Evolutionary conservation across 1,139 yeast species (phyloP).

Genomic region (Zygotorulaspora mrakii): DNA sequence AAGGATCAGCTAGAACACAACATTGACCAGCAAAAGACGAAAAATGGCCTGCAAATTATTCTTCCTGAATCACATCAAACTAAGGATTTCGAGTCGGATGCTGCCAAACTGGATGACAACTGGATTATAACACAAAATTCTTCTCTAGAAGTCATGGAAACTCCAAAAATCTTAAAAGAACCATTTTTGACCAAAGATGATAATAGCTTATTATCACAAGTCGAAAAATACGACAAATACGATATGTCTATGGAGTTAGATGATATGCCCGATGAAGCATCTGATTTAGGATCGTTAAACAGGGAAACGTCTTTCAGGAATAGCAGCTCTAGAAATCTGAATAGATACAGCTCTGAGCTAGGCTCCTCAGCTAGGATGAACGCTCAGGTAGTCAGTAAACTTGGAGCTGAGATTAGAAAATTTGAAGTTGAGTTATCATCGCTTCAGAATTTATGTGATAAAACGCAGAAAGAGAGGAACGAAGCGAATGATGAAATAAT

Average conservation of each 20-base stretch:
- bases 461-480: constrained; percentile 56
- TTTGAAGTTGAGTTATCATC: constrained; percentile 73
- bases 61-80: constrained; percentile 3
- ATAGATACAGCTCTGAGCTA: constrained; percentile 17
- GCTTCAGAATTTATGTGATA: constrained; percentile 58
- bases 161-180: constrained; percentile 9
- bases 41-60: constrained; percentile 1
- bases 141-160: constrained; percentile 8
- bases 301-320: constrained; percentile 7
- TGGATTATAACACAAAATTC: constrained; percentile 18
- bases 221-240: constrained; percentile 7
- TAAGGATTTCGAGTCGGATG: constrained; percentile 2
- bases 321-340: constrained; percentile 11
- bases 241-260: constrained; percentile 11
- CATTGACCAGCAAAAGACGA: constrained; percentile 8
- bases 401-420: constrained; percentile 60
- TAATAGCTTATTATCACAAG: constrained; percentile 8
- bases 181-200: constrained; percentile 8
- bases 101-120: constrained; percentile 15
- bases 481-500: constrained; percentile 65
- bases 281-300: constrained; percentile 20
- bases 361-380: constrained; percentile 23
- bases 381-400: constrained; percentile 34
- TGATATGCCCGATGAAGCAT: constrained; percentile 30
- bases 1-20: constrained; percentile 27